Conservation (phyloP, 116 monocot genomes). For the Zostera marina region DNA sequence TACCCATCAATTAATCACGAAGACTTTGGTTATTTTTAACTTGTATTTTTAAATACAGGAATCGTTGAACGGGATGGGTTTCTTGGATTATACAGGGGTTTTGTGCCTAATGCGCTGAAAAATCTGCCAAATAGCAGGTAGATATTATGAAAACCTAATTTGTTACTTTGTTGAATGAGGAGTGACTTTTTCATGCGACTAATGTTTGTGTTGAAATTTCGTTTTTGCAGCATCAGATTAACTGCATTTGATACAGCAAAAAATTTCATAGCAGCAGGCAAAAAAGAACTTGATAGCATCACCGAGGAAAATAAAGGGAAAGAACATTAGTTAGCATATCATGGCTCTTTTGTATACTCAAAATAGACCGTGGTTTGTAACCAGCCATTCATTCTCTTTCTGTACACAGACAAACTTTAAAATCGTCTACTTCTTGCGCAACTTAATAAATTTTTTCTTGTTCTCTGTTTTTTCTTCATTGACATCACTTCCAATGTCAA, state of each 20-base stretch:
- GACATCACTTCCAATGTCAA: no score
- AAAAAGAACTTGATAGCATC: slow-evolving; percentile 44
- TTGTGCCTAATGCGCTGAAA: slow-evolving; percentile 85
- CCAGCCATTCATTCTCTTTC: no score
- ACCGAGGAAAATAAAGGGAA: slow-evolving; percentile 24
- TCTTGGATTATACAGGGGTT: slow-evolving; percentile 74
- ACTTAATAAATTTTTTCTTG: no score
- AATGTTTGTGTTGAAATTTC: slow-evolving; percentile 1
- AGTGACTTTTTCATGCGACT: not conserved
- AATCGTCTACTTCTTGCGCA: no score
- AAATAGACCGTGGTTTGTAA: no score
- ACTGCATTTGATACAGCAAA: slow-evolving; percentile 68
- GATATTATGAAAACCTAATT: not conserved
- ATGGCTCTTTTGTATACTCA: no score
- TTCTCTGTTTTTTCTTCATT: no score
- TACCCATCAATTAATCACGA: no score
- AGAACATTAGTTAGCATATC: not conserved
- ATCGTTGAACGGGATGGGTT: slow-evolving; percentile 81
- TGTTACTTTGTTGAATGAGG: no score
- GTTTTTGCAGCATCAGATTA: slow-evolving; percentile 49
- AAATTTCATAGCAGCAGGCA: slow-evolving; percentile 27
- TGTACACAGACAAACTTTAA: no score
- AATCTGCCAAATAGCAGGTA: slow-evolving; percentile 91
- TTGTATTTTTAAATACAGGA: slow-evolving; percentile 31
- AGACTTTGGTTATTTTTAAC: not conserved